A percentile compares a stretch with the other conserved stretches of the same genome.
Conservation (phyloP, 1,284 basidiomycete genomes). For the Athelia psychrophila region DNA sequence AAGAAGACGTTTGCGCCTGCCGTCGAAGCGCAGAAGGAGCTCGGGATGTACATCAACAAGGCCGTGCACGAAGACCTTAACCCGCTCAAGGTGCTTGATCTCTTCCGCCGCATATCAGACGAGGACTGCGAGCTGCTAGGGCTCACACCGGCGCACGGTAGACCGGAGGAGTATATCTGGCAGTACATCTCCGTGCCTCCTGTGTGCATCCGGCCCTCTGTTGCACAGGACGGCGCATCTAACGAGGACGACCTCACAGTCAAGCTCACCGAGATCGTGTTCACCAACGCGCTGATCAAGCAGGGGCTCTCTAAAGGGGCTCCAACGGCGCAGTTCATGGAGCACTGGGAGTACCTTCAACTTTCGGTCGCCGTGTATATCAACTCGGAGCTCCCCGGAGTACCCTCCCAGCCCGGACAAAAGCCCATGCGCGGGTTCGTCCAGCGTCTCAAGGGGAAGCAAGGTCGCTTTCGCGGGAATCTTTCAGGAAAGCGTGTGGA, state of each 20-base stretch:
- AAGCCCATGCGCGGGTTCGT: slow-evolving; percentile 97
- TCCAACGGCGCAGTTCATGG: slow-evolving; percentile 90
- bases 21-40: slow-evolving; percentile 84
- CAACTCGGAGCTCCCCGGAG: slow-evolving; percentile 96
- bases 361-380: slow-evolving; percentile 97
- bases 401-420: slow-evolving; percentile 79
- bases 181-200: slow-evolving; percentile 99
- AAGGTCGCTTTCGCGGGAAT: slow-evolving; percentile 98
- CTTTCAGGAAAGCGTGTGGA: slow-evolving; percentile 99
- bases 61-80: slow-evolving; percentile 94
- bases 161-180: slow-evolving; percentile 99
- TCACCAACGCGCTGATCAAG: slow-evolving; percentile 92
- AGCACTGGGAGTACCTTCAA: slow-evolving; percentile 98
- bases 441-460: slow-evolving; percentile 97
- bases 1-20: slow-evolving; percentile 83
- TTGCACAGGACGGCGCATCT: slow-evolving; percentile 94
- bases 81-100: slow-evolving; percentile 89
- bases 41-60: slow-evolving; percentile 85
- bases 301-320: slow-evolving; percentile 87
- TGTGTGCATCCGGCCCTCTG: slow-evolving; percentile 96
- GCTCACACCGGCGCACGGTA: slow-evolving; percentile 83
- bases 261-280: slow-evolving; percentile 97
- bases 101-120: slow-evolving; percentile 92
- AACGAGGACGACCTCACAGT: slow-evolving; percentile 99
- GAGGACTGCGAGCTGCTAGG: slow-evolving; percentile 98